Conservation (phyloP, 75 land plant genomes). For the Adiantum capillusveneris region DNA sequence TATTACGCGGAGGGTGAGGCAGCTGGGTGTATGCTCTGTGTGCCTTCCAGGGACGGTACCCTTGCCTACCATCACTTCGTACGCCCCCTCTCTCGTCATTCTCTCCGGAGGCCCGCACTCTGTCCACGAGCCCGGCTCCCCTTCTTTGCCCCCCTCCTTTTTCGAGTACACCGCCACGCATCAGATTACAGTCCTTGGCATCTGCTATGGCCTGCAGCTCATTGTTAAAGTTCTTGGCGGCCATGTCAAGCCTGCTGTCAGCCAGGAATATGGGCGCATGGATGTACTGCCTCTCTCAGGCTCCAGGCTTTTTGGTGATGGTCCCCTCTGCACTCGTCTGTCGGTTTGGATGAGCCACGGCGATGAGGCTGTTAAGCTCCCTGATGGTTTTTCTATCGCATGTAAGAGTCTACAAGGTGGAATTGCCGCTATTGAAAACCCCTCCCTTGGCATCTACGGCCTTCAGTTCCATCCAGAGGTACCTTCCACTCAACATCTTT, state of each 20-base stretch:
- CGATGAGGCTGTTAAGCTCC: slow-evolving; percentile 70
- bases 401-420: slow-evolving; percentile 65
- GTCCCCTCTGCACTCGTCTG: slow-evolving; percentile 35
- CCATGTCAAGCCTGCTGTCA: slow-evolving; percentile 54
- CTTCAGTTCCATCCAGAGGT: slow-evolving; percentile 98
- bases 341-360: slow-evolving; percentile 98
- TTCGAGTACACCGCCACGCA: slow-evolving; percentile 46
- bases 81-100: slow-evolving; percentile 57
- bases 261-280: slow-evolving; percentile 92
- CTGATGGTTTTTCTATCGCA: slow-evolving; percentile 64
- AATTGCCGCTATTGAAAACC: slow-evolving; percentile 71
- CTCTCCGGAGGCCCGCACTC: slow-evolving; percentile 96
- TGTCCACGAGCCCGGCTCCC: slow-evolving; percentile 64
- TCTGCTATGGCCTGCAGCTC: slow-evolving; percentile 87
- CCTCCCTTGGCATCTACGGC: slow-evolving; percentile 49
- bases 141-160: slow-evolving; percentile 69
- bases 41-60: slow-evolving; percentile 71
- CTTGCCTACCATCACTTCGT: slow-evolving; percentile 34
- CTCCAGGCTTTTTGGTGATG: slow-evolving; percentile 11
- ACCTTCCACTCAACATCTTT: slow-evolving; percentile 5
- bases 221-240: slow-evolving; percentile 86
- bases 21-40: slow-evolving; percentile 59
- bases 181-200: slow-evolving; percentile 56
- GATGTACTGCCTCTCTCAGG: slow-evolving; percentile 39
- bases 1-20: slow-evolving; percentile 78